Evolutionary conservation across 768 basidiomycete species (phyloP).

Genomic region (Agaricus blazei): DNA sequence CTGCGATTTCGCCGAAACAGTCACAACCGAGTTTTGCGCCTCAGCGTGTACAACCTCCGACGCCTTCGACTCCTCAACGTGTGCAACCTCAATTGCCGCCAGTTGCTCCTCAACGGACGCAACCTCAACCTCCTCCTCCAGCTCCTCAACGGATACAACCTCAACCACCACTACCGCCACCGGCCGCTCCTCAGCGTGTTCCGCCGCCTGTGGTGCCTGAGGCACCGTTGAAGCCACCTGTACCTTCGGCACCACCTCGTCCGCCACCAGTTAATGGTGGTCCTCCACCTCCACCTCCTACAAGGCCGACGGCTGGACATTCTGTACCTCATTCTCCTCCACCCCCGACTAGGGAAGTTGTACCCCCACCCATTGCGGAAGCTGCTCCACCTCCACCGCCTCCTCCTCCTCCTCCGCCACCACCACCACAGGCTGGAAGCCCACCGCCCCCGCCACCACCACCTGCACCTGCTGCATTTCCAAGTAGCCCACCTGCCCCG

Average conservation of each 20-base stretch:
- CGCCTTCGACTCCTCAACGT: constrained; percentile 19
- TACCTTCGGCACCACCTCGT: constrained; percentile 19
- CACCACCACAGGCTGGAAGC: constrained; percentile 15
- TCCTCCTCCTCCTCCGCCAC: constrained; percentile 36
- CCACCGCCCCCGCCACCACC: constrained; percentile 27
- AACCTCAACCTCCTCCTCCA: constrained; percentile 13
- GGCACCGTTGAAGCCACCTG: constrained; percentile 25
- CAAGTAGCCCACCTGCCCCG: constrained; percentile 15
- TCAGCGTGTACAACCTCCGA: constrained; percentile 10
- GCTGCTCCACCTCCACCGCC: constrained; percentile 27
- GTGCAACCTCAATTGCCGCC: not conserved
- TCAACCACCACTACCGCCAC: not conserved
- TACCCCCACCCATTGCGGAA: constrained; percentile 23
- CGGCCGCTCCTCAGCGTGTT: not conserved
- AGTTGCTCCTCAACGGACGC: too few relatives aligned
- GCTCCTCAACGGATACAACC: constrained; percentile 4
- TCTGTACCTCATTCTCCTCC: constrained; percentile 35
- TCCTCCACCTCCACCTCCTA: constrained; percentile 33
- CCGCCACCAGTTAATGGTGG: constrained; percentile 17
- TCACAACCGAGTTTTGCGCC: constrained; percentile 9
- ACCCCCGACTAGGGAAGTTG: constrained; percentile 23
- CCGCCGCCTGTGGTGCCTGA: constrained; percentile 16
- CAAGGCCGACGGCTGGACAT: constrained; percentile 23
- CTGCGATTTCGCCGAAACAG: constrained; percentile 22
- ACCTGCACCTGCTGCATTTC: constrained; percentile 26